Base-by-base conservation (phyloP, 257 asterid species). In the Scutellaria minor region DNA sequence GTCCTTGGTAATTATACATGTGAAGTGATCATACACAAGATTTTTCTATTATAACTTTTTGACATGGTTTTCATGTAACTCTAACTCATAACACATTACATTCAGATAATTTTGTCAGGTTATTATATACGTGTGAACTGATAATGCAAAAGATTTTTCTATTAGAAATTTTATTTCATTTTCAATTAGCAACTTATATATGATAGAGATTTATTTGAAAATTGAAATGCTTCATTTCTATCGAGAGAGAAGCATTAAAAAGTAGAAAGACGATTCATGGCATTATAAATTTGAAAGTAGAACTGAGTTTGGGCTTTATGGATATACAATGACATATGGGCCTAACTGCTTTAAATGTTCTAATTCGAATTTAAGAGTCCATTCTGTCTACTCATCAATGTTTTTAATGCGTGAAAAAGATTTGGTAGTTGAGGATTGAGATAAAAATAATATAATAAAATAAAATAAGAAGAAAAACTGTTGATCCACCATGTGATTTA, bases 391-490 rank as follows among this genome's bases (percentile, higher is more conserved):
- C 22, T 22, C 20, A 60, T 72, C 42, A 67, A 66, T 67, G 55
- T 18, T 57, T 72, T 67, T 12, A 48, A 74, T 74, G 77, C 64
- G 51, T 75, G 83, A 79, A 70, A 75, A 47, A 54, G 79, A 74
- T 54, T 5, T 12, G 67, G 67, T 52, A n/a, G 53, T 54, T 70
- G 72, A 66, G 56, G 37, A 31, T 31, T 31, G 37, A 67, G 5
- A 68, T 6, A 9, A 24, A 69, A 22, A 18, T 10, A 8, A 46
- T 11, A 39, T 2, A 22, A 31, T 27, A 27, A 1, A 1, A 42
- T 4, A 6, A 39, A 24, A 24, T 24, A 39, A 9, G 7, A 42
- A 15, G 7, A 18, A 15, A 44, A 20, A 11, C 1, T n/a, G 2
- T 4, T 7, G 47, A 22, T 7, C 51, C 5, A 15, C n/a, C 40